phyloP scores from a whole-genome alignment of 2,329 filamentous ascomycete species.

The Claviceps maximensis region DNA sequence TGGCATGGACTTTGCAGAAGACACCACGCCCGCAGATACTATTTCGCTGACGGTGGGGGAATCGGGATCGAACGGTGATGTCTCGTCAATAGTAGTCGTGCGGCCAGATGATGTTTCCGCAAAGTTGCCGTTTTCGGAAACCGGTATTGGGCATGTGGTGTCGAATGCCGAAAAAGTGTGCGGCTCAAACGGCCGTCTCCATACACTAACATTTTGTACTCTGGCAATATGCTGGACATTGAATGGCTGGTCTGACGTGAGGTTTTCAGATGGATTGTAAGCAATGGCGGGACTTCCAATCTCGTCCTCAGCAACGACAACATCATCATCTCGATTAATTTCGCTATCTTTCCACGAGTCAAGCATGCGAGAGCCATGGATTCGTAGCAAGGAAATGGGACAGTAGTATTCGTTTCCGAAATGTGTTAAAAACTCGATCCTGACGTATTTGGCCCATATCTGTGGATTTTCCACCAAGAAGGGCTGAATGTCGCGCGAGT shows the following conservation, averaged over 20 bases:
- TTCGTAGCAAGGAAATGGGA: constrained; percentile 74
- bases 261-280: not conserved
- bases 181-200: not conserved
- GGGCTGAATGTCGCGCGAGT: constrained; percentile 85
- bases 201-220: not conserved
- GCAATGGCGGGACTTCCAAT: not conserved
- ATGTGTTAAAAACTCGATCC: constrained; percentile 83
- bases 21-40: not conserved
- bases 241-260: not conserved
- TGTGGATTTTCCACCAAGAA: constrained; percentile 89
- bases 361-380: constrained; percentile 93
- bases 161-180: not conserved
- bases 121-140: not conserved
- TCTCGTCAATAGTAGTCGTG: not conserved
- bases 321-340: constrained; percentile 48
- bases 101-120: not conserved
- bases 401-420: constrained; percentile 97
- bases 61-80: not conserved
- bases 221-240: not conserved
- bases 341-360: constrained; percentile 85
- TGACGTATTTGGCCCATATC: constrained; percentile 89
- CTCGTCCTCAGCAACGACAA: constrained; percentile 24
- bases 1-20: not conserved
- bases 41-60: not conserved
- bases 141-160: not conserved